Base-by-base conservation (phyloP, 257 asterid species). In the Solanum corneliomulleri region DNA sequence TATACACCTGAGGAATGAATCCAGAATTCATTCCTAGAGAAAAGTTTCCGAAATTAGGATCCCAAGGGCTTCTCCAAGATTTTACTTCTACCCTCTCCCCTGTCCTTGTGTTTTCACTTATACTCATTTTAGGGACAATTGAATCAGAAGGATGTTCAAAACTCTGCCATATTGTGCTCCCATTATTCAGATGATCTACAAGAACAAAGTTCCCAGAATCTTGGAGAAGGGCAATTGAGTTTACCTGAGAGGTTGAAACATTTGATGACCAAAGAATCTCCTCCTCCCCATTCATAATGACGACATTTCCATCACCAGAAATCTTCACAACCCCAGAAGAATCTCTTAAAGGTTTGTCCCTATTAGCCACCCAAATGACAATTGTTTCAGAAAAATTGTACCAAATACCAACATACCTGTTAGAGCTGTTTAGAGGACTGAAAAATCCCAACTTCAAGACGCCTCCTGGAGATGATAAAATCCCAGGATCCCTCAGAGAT, bases 401-500 rank as follows among this genome's bases (percentile, higher is more conserved):
- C 81, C 85, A 90, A 14, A 93, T 84, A 6, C 87, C 94, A 6
- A 91, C 52, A 87, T 91, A 92, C 78, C 92, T 90, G 80, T 87
- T 88, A 47, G 89, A 84, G 71, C 92, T 75, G 87, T 90, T 86
- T 11, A 72, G 64, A 18, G 91, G 93, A 21, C 88, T 87, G 90
- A 90, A 92, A 71, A 92, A 92, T 11, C 94, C 94, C 15, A 91
- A 12, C 68, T 87, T 89, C 88, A 86, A 91, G 27, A 35, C 37
- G 0, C 42, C 25, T 44, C 62, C 25, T 78, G 84, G 64, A 1
- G 94, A 92, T 4, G 86, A 83, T 14, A 92, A 58, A 64, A 80
- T 84, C 1, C 44, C 88, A 25, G 92, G 83, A 83, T 91, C 91
- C 52, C 52, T 69, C 72, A 92, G 60, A 2, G 85, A 47, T n/a